Evolutionary conservation across 108 stramenopile genomes (phyloP), one percentile per base, ranked within the genome.

Genomic region (Cyclotella choctawhatcheeana): DNA sequence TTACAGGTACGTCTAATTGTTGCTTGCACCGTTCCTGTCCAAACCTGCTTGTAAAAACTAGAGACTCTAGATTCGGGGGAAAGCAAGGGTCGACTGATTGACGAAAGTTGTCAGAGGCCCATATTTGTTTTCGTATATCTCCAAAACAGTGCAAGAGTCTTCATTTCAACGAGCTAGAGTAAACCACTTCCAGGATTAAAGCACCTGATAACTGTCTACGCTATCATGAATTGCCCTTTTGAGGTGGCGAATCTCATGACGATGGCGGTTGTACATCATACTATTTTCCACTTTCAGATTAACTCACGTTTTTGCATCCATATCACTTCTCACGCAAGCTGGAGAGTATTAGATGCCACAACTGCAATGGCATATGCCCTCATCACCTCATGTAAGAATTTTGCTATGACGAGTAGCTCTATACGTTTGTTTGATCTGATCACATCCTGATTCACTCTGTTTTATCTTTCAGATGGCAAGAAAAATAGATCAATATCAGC

Each of bases 91-190:
- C 92, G 89, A 81, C 92, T 89, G 94, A 92, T 95, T 82, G 85
- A 79, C 85, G 76, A 85, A 45, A 71, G 84, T 84, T 86, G 93
- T 93, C 92, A 89, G 92, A 91, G 94, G 86, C 77, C n/a, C 71
- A 68, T 64, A 29, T 75, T 50, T 55, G 70, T 68, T 67, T 45
- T 63, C 74, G 34, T 54, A 53, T 54, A 40, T 12, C 6, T 66
- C 76, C 71, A 64, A 43, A 48, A 70, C 87, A 82, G 73, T 95
- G 73, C 77, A 48, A 69, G 73, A 76, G 45, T 83, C 86, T 92
- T 90, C 94, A 96, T 87, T 88, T 93, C 92, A 59, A 88, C 74
- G 88, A 92, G 94, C 92, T 66, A 96, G 37, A 96, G 25, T 55
- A 83, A 96, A 88, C 82, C 92, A 82, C 65, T 72, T 79, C 78